Base-by-base conservation (phyloP, 2,329 filamentous ascomycete species). In the Alternaria infectoria region DNA sequence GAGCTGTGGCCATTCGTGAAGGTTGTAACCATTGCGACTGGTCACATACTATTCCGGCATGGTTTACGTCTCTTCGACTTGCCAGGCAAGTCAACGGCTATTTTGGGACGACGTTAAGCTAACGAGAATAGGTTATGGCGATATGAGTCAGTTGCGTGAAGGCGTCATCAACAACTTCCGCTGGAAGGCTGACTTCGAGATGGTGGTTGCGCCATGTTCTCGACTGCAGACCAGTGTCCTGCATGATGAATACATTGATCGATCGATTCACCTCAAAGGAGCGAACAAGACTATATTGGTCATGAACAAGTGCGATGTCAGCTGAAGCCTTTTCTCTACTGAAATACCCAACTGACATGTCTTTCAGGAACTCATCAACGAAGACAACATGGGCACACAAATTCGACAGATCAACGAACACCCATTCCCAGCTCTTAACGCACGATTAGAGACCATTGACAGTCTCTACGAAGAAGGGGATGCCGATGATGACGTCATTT, bases 101-200 rank as follows among this genome's bases (percentile, higher is more conserved):
- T 30, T 13, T 30, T 30, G 12, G 28, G 28, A 36, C 7, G 13
- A 36, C 30, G 13, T 36, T 15, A 13, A 9, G 17, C 21, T 59
- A 28, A 61, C 15, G 30, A 13, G 6, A 12, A 30, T 13, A 70
- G 67, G 67, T 4, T 68, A 66, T 17, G 63, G 69, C 3, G 67
- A 71, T 28, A 63, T 47, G 6, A 71, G 61, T 28, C 63, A 71
- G 8, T 47, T 71, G 7, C 64, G 69, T 10, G 46, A 59, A 21
- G 59, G 50, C 1, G 21, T 59, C 3, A 59, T 68, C 17, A 64
- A 71, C 23, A 57, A 13, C 1, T 67, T 59, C 25, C 63, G 69
- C 2, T 10, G 59, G 11, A 49, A 59, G 28, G 54, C 69, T 6
- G 30, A 68, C 13, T 68, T 59, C 6, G 69, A 71, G 21, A 64